Evolutionary conservation across 768 basidiomycete species (phyloP), one percentile per base, ranked within the genome.

Genomic region (Naematelia aurantialba): DNA sequence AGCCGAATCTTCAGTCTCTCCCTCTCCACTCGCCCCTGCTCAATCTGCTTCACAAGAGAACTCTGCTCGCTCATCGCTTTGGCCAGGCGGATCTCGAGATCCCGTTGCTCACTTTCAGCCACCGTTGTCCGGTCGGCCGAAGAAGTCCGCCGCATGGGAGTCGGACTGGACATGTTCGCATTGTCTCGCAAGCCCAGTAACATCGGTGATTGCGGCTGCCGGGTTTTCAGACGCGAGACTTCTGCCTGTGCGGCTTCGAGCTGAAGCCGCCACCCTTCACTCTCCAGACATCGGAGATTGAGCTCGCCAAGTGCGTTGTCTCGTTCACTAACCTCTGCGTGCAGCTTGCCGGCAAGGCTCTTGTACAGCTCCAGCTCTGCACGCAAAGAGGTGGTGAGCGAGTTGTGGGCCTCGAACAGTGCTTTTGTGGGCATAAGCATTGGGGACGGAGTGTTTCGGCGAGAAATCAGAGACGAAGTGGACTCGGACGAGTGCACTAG

Each of bases 21-120:
- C 17, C 34, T 8, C 34, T 39, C 34, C 8, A 39, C 34, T 31
- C 24, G 44, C 42, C n/a, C 45, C 34, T 21, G 17, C 30, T 52
- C 19, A 14, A 58, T 21, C 29, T 58, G 34, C 45, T 42, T 42
- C 2, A 46, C 25, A 50, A 63, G 42, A 5, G 42, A 49, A 21
- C 52, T 30, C 12, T 54, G 24, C n/a, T 73, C 71, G 1, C 63
- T 31, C 48, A 61, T 17, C 10, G 71, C 62, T 53, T 70, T 70
- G 3, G 63, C 62, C 4, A 70, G 55, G 24, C 69, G 42, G 47
- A 73, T 73, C 52, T 70, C 69, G 30, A 73, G 45, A 56, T 73
- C 72, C 39, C 67, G 55, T 5, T 56, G 55, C 47, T 66, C 63
- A 4, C 60, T 58, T 30, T 72, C 62, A 21, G 56, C 66, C 12